Evolutionary conservation across 2,329 filamentous ascomycete genomes (phyloP).

Genomic region (Aspergillus unguis): DNA sequence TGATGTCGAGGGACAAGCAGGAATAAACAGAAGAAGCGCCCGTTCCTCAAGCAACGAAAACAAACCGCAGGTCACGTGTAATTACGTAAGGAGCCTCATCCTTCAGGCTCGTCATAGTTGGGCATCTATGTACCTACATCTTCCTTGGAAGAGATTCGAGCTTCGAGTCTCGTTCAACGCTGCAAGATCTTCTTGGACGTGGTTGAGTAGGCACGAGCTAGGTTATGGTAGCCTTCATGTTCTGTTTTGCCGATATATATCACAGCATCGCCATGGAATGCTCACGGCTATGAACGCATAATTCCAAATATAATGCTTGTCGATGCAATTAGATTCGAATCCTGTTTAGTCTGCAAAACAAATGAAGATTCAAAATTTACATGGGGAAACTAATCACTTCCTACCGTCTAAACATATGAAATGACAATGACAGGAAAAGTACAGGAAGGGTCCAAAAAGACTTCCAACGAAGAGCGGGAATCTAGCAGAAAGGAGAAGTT

Average conservation of each 20-base stretch:
- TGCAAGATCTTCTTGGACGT: too few species aligned
- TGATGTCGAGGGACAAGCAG: constrained; percentile 20
- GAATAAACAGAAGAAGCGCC: constrained; percentile 38
- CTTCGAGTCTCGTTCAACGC: too few species aligned
- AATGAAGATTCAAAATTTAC: constrained; percentile 20
- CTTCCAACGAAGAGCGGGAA: constrained; percentile 8
- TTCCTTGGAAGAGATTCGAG: too few species aligned
- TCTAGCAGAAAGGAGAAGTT: constrained; percentile 6
- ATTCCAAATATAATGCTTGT: too few species aligned
- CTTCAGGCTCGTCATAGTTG: constrained; percentile 6
- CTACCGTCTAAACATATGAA: constrained; percentile 32
- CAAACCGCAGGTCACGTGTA: constrained; percentile 35
- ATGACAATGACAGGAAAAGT: constrained; percentile 21
- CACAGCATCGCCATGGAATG: too few species aligned
- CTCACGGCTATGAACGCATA: too few species aligned
- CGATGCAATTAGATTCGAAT: too few species aligned
- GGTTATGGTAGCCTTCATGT: too few species aligned
- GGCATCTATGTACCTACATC: background rate
- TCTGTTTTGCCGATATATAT: too few species aligned
- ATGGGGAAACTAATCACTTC: constrained; percentile 35
- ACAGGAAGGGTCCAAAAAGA: constrained; percentile 22
- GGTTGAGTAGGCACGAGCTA: too few species aligned
- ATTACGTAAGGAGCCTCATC: constrained; percentile 24
- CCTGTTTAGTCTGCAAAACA: background rate
- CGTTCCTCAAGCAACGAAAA: constrained; percentile 44